These are phyloP conservation scores for Thyridium curvatum DNA, from an alignment of 2,329 filamentous ascomycete species.

Conservation along the genomic window DNA sequence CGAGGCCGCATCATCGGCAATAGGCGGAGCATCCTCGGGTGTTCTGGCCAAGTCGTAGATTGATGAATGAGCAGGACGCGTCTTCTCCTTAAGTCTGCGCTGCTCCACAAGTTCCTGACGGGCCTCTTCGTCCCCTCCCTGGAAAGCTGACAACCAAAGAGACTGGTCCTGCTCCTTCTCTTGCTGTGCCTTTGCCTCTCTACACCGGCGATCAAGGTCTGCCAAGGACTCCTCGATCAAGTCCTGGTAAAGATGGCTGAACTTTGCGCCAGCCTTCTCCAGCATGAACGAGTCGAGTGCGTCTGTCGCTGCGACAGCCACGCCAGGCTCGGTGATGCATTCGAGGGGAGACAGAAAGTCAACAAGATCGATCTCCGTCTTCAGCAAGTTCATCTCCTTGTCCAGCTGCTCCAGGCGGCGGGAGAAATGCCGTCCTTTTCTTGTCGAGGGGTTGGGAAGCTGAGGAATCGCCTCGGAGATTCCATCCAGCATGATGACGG, in stretches of 20 bases:
- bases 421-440: slow-evolving; percentile 31
- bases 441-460: slow-evolving; percentile 17
- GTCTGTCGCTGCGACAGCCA: slow-evolving; percentile 26
- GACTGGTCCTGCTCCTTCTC: slow-evolving; percentile 13
- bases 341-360: slow-evolving; percentile 33
- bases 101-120: slow-evolving; percentile 20
- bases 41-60: slow-evolving; percentile 20
- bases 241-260: slow-evolving; percentile 37
- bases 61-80: slow-evolving; percentile 28
- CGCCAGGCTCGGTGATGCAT: slow-evolving; percentile 32
- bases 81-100: slow-evolving; percentile 36
- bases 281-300: slow-evolving; percentile 28
- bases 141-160: slow-evolving; percentile 8
- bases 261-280: slow-evolving; percentile 28
- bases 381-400: slow-evolving; percentile 29
- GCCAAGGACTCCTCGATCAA: slow-evolving; percentile 29
- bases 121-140: slow-evolving; percentile 5
- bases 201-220: slow-evolving; percentile 21
- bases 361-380: slow-evolving; percentile 27
- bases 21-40: not conserved
- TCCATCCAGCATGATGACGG: slow-evolving; percentile 31
- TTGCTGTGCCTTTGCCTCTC: slow-evolving; percentile 15
- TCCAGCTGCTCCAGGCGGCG: slow-evolving; percentile 23
- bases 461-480: slow-evolving; percentile 17
- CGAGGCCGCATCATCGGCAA: not conserved